phyloP scores from a whole-genome alignment of 176 grass and related monocot genomes.

The Puya raimondii region DNA sequence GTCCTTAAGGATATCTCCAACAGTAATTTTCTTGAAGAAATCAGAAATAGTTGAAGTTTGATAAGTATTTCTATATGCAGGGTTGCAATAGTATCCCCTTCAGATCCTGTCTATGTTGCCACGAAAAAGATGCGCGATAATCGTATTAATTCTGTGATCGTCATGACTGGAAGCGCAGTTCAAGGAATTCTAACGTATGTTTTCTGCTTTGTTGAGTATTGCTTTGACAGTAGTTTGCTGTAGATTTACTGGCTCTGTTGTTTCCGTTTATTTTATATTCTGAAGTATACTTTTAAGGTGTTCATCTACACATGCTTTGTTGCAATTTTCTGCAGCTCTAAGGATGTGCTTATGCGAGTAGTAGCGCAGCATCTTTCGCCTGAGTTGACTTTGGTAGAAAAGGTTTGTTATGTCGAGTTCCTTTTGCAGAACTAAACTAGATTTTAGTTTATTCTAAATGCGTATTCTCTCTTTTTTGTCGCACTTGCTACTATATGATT shows the following conservation, averaged over 20 bases:
- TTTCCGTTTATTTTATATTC: background rate
- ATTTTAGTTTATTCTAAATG: slow-evolving; percentile 15
- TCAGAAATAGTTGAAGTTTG: background rate
- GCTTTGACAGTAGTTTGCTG: background rate
- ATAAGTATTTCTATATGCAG: slow-evolving; percentile 30
- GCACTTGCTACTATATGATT: too few relatives aligned
- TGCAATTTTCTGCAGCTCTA: slow-evolving; percentile 51
- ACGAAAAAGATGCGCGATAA: slow-evolving; percentile 84
- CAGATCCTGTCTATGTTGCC: slow-evolving; percentile 79
- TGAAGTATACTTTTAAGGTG: background rate
- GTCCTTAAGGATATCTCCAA: background rate
- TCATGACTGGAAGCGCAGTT: slow-evolving; percentile 59
- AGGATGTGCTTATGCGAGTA: slow-evolving; percentile 95
- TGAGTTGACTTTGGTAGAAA: slow-evolving; percentile 86
- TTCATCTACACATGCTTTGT: background rate
- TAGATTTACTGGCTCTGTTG: background rate
- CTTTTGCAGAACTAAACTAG: background rate
- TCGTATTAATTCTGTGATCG: slow-evolving; percentile 77
- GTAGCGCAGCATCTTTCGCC: slow-evolving; percentile 90
- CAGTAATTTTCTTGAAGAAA: background rate
- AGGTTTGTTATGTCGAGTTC: slow-evolving; percentile 40
- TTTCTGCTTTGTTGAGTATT: slow-evolving; percentile 2
- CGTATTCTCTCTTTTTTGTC: too few relatives aligned
- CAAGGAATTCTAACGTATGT: slow-evolving; percentile 91
- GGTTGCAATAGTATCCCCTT: slow-evolving; percentile 73